phyloP scores from a whole-genome alignment of 345 rosid species.

The Brassica juncea region DNA sequence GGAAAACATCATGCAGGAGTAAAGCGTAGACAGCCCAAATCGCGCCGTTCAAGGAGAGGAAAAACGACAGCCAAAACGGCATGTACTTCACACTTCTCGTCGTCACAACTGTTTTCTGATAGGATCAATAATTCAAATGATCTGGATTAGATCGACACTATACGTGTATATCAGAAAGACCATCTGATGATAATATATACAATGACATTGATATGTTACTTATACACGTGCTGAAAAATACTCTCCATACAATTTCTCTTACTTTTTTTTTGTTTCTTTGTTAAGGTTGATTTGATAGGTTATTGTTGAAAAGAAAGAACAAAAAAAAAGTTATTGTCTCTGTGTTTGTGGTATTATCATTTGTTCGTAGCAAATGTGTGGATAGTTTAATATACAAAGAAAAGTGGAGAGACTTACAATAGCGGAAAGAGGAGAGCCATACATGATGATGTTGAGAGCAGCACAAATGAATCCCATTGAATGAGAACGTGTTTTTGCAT shows the following conservation, averaged over 20 bases:
- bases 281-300: not conserved
- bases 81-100: slow-evolving; percentile 70
- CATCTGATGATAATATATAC: not conserved
- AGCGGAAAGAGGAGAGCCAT: slow-evolving; percentile 79
- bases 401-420: slow-evolving; percentile 50
- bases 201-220: not conserved
- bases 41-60: slow-evolving; percentile 62
- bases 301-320: not conserved
- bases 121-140: not conserved
- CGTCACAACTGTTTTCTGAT: slow-evolving; percentile 72
- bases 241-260: slow-evolving; percentile 11
- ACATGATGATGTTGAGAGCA: slow-evolving; percentile 66
- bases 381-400: not conserved
- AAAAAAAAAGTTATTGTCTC: not conserved
- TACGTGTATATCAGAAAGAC: not conserved
- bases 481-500: slow-evolving; percentile 54
- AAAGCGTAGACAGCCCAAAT: slow-evolving; percentile 69
- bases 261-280: not conserved
- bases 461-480: slow-evolving; percentile 63
- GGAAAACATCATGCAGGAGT: slow-evolving; percentile 50
- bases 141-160: not conserved
- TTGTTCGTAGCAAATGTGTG: not conserved
- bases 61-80: slow-evolving; percentile 75
- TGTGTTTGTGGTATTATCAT: not conserved
- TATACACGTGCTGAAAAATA: slow-evolving; percentile 12